A percentile compares a stretch with the other conserved stretches of the same genome.
These are phyloP conservation scores for Chondrus crispus DNA, from an alignment of 23 red algal species.

Conservation along the genomic window DNA sequence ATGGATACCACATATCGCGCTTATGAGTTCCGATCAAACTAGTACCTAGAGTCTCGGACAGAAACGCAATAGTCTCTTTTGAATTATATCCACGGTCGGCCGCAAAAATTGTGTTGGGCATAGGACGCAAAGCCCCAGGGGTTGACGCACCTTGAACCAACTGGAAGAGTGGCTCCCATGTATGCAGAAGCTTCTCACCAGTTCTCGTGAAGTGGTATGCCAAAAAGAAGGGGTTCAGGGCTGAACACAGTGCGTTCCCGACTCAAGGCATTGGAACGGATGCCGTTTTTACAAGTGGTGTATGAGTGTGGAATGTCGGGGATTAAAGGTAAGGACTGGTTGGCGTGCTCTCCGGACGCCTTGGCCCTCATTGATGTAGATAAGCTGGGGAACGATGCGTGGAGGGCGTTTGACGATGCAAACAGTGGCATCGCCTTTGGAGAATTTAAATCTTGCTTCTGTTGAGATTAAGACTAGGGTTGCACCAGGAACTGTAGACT, in stretches of 20 bases:
- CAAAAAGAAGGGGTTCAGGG: not conserved
- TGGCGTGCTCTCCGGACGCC: too few relatives aligned
- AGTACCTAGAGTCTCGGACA: not conserved
- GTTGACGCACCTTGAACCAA: not conserved
- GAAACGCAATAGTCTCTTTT: not conserved
- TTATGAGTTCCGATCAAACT: not conserved
- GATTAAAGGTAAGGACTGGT: too few relatives aligned
- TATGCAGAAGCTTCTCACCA: not conserved
- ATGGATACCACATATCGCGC: not conserved
- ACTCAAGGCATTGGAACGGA: too few relatives aligned
- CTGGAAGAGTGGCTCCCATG: not conserved
- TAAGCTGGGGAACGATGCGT: too few relatives aligned
- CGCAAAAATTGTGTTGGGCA: not conserved
- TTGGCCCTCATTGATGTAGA: too few relatives aligned
- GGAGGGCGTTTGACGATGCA: too few relatives aligned
- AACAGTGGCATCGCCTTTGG: too few relatives aligned
- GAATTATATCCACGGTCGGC: not conserved
- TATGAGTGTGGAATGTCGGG: too few relatives aligned
- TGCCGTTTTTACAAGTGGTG: too few relatives aligned
- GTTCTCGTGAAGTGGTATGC: not conserved
- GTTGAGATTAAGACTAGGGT: slow-evolving; percentile 16
- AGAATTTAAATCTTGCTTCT: too few relatives aligned
- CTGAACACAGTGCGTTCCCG: not conserved
- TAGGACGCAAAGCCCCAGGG: not conserved
- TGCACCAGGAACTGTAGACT: not conserved